Conservation (phyloP, 768 basidiomycete genomes). For the Lactifluus pinguis region DNA sequence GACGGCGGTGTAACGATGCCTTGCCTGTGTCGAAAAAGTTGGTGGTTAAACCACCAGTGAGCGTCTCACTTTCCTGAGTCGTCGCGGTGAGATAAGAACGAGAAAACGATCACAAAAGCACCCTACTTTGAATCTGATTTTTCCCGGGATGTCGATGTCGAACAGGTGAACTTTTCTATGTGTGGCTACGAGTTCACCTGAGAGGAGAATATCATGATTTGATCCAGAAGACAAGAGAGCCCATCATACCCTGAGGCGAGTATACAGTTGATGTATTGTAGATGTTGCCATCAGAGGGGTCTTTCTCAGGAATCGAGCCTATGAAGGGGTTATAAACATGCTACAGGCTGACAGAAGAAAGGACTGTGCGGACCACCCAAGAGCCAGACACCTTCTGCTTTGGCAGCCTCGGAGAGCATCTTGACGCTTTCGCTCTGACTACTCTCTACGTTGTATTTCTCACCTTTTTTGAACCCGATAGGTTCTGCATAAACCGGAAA, state of each 20-base stretch:
- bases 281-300: constrained; percentile 48
- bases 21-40: constrained; percentile 82
- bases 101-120: background rate
- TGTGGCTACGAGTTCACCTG: constrained; percentile 76
- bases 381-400: constrained; percentile 75
- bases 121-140: constrained; percentile 77
- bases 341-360: background rate
- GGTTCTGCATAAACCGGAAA: constrained; percentile 81
- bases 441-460: constrained; percentile 45
- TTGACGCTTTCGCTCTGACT: constrained; percentile 68
- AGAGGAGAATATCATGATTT: constrained; percentile 6
- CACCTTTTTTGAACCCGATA: constrained; percentile 52
- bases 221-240: background rate
- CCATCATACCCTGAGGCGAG: constrained; percentile 54
- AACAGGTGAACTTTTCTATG: constrained; percentile 97
- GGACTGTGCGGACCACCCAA: constrained; percentile 60
- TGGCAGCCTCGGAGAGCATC: constrained; percentile 75
- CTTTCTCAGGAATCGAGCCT: constrained; percentile 93
- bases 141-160: constrained; percentile 93
- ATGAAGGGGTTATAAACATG: background rate
- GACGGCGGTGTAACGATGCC: background rate
- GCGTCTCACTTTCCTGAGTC: constrained; percentile 76
- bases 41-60: constrained; percentile 63
- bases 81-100: background rate
- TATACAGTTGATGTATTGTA: constrained; percentile 95